Conservation (phyloP, 1,284 basidiomycete genomes). For the Trichosporon inkin region DNA sequence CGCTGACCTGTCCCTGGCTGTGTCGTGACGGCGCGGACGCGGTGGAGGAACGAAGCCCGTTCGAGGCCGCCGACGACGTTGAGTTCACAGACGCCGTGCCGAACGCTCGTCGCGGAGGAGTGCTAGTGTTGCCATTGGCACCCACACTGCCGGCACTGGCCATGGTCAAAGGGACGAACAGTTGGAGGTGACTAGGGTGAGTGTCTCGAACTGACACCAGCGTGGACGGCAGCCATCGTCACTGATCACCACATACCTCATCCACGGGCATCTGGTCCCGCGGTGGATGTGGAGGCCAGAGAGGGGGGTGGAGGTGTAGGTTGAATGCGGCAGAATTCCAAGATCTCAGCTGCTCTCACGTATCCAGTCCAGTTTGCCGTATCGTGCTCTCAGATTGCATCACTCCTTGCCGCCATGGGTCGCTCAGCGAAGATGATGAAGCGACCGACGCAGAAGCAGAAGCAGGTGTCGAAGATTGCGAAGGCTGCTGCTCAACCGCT, state of each 20-base stretch:
- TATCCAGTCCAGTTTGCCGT: background rate
- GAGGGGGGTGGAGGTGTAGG: too few relatives aligned
- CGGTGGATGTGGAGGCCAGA: too few relatives aligned
- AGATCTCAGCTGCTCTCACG: background rate
- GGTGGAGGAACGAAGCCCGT: background rate
- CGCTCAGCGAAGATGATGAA: conserved; percentile 41
- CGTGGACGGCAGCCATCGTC: background rate
- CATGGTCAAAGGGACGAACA: background rate
- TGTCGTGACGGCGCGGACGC: background rate
- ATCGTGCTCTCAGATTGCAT: too few relatives aligned
- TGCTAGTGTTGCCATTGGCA: conserved; percentile 1
- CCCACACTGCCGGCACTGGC: conserved; percentile 2
- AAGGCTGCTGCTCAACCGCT: conserved; percentile 29
- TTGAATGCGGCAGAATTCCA: too few relatives aligned
- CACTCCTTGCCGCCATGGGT: conserved; percentile 27
- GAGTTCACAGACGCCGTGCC: background rate
- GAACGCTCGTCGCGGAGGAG: conserved; percentile 9
- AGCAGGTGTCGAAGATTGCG: conserved; percentile 33
- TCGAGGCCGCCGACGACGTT: background rate
- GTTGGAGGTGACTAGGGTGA: background rate
- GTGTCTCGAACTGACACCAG: background rate
- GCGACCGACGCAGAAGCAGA: conserved; percentile 38
- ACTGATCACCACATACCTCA: background rate
- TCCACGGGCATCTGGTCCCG: too few relatives aligned
- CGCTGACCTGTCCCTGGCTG: background rate